These are phyloP conservation scores for Aspergillus glaucus DNA, from an alignment of 2,329 filamentous ascomycete species.

Conservation along the genomic window DNA sequence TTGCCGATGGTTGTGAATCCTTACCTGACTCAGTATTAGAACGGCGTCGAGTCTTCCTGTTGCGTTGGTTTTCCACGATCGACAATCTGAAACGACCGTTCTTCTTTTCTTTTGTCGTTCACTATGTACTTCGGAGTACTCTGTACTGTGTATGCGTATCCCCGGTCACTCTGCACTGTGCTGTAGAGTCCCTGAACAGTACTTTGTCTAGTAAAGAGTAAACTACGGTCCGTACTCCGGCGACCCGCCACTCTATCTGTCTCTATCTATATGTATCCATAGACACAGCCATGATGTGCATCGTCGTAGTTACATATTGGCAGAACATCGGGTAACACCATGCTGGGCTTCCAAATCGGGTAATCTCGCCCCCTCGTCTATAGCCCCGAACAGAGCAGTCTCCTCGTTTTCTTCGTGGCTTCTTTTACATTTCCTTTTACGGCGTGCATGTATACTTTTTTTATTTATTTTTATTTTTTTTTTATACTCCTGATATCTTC, in stretches of 20 bases:
- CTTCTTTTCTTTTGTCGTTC: background rate
- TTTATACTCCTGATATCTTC: background rate
- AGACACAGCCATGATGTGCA: background rate
- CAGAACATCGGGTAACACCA: background rate
- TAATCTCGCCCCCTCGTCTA: background rate
- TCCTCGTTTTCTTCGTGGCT: background rate
- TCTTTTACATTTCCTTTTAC: background rate
- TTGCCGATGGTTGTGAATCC: too few relatives aligned
- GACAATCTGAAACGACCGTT: background rate
- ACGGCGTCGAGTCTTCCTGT: background rate
- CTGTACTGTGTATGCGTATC: background rate
- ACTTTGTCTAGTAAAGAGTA: too few relatives aligned
- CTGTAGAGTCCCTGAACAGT: too few relatives aligned
- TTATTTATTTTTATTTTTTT: background rate
- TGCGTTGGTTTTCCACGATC: background rate
- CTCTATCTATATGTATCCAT: background rate
- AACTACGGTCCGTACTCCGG: too few relatives aligned
- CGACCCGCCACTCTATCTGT: background rate
- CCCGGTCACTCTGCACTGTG: background rate
- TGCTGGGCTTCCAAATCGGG: background rate
- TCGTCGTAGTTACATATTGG: background rate
- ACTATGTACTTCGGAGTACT: background rate
- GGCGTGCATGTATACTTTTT: background rate
- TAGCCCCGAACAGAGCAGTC: background rate
- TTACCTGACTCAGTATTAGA: background rate